Base-by-base conservation (phyloP, 495 filamentous ascomycete genomes). In the Neurospora pannonica region DNA sequence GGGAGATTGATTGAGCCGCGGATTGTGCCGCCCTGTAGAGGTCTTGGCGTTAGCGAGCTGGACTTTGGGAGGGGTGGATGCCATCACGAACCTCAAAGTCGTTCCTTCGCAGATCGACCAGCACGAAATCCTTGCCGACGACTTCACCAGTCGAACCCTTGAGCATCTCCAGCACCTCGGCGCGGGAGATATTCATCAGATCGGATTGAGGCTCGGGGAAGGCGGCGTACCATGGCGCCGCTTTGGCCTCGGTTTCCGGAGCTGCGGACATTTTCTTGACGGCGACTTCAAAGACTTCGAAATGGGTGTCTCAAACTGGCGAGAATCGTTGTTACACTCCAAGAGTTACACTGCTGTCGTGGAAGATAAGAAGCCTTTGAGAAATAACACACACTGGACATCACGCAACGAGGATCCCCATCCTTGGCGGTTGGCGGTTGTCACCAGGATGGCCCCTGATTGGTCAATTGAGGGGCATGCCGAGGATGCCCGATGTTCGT, bases 1-100 rank as follows among this genome's bases (percentile, higher is more conserved):
- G 92, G 91, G 5, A 94, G 86, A 78, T 93, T 94, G 79, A 94
- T 82, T 8, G 91, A 91, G 13, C 86, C 86, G 42, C 81, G 84
- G 72, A 94, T 92, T 1, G 90, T 91, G 24, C 92, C 92, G 37
- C 92, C 92, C 89, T 91, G 10, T 54, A 54, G 40, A 21, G 43
- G 43, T n/a, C 43, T 21, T 10, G 8, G 43, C 48, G 48, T 60
- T 60, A 60, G 48, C 48, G 48, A 60, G 48, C 48, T 28, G 48
- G 5, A 28, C 46, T 4, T 6, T 37, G 54, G 13, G 13, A 28
- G 5, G 21, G 11, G 48, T 13, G 48, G 15, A 34, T 0, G 15
- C 19, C 67, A 39, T 67, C 8, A 78, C 80, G 19, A 79, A 90
- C 89, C 84, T 91, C 89, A 72, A 88, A 87, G 75, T 93, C 91